Percentiles rank a stretch among this genome's conserved stretches.
Evolutionary conservation across 2,329 filamentous ascomycete genomes (phyloP).

Genomic region (Nemania sp.): DNA sequence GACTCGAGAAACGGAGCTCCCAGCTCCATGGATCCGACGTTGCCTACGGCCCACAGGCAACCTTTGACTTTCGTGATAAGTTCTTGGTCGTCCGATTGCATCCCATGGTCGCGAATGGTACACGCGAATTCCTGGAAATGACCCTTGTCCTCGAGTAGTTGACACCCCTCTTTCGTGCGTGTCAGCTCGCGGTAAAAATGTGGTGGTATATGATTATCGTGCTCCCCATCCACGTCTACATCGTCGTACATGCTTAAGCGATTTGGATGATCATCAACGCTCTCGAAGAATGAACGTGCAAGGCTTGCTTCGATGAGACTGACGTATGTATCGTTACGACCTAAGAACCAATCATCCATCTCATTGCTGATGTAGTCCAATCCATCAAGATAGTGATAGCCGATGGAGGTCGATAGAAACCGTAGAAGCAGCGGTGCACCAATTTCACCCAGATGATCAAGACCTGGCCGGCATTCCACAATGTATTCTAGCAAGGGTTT

Average conservation of each 20-base stretch:
- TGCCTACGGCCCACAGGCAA: constrained; percentile 95
- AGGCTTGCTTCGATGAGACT: constrained; percentile 93
- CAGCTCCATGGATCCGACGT: constrained; percentile 97
- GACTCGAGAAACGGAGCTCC: constrained; percentile 92
- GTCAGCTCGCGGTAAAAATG: constrained; percentile 98
- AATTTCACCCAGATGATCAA: constrained; percentile 96
- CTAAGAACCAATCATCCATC: constrained; percentile 99
- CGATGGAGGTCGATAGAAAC: constrained; percentile 93
- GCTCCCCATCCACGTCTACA: constrained; percentile 53
- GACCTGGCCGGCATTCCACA: constrained; percentile 89
- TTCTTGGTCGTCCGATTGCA: constrained; percentile 83
- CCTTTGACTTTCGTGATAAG: constrained; percentile 92
- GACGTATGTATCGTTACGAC: constrained; percentile 95
- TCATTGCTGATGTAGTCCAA: constrained; percentile 98
- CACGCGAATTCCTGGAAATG: constrained; percentile 93
- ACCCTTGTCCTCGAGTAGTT: constrained; percentile 85
- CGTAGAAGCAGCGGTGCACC: constrained; percentile 89
- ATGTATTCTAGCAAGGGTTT: constrained; percentile 92
- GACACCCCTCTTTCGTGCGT: constrained; percentile 88
- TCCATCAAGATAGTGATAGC: constrained; percentile 95
- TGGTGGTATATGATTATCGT: constrained; percentile 75
- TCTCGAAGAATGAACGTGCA: constrained; percentile 78
- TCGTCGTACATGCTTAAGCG: constrained; percentile 63
- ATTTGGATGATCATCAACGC: constrained; percentile 59
- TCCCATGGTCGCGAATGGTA: constrained; percentile 84